These are phyloP conservation scores for Pseudozyma sp. DNA, from an alignment of 1,284 basidiomycete species.

Conservation along the genomic window DNA sequence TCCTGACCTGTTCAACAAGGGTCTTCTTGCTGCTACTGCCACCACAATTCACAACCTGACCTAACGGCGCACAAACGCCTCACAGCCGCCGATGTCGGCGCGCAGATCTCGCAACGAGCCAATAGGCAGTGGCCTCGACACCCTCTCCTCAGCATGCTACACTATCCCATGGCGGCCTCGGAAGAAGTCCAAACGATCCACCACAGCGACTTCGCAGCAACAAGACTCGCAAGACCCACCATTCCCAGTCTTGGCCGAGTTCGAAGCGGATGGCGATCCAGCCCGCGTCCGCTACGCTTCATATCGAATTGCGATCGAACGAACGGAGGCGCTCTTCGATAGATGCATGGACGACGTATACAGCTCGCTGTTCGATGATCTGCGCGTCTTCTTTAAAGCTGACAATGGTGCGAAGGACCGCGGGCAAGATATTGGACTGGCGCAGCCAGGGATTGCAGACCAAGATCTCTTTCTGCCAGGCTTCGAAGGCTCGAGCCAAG, in stretches of 20 bases:
- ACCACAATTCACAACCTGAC: not conserved
- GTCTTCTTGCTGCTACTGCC: not conserved
- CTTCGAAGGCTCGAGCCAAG: slow-evolving; percentile 19
- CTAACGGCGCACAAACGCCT: not conserved
- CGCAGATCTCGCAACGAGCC: slow-evolving; percentile 17
- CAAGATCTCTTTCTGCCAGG: slow-evolving; percentile 41
- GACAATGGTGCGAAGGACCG: not conserved
- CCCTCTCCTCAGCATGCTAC: slow-evolving; percentile 45
- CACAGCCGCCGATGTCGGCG: slow-evolving; percentile 16
- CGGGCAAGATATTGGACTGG: not conserved
- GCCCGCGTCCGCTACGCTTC: slow-evolving; percentile 35
- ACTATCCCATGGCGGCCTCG: slow-evolving; percentile 48
- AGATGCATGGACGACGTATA: slow-evolving; percentile 36
- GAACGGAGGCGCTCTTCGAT: slow-evolving; percentile 37
- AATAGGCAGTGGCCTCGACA: slow-evolving; percentile 27
- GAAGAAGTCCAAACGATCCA: slow-evolving; percentile 23
- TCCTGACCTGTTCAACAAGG: too few relatives aligned
- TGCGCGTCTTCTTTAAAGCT: slow-evolving; percentile 28
- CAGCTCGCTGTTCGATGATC: slow-evolving; percentile 31
- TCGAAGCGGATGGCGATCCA: slow-evolving; percentile 37
- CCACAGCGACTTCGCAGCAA: not conserved
- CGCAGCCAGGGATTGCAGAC: slow-evolving; percentile 7
- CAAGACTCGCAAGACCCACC: slow-evolving; percentile 9
- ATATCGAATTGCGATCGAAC: slow-evolving; percentile 33
- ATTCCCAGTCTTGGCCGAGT: slow-evolving; percentile 40